Evolutionary conservation across 345 rosid genomes (phyloP).

Genomic region (Zanthoxylum bungeanum): DNA sequence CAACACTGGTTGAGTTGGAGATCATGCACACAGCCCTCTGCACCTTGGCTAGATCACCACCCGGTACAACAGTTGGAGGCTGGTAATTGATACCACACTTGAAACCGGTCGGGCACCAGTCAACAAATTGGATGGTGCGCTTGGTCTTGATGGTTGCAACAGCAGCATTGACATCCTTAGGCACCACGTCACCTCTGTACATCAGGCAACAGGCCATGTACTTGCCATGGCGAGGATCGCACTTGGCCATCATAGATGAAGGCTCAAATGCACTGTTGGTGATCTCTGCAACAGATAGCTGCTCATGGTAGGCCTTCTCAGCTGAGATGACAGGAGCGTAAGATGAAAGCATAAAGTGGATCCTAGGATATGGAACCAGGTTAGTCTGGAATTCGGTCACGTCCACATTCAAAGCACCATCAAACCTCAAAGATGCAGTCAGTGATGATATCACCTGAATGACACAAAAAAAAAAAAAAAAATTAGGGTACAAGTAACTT

Average conservation of each 20-base stretch:
- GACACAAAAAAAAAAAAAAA: background rate
- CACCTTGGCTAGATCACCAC: conserved; percentile 48
- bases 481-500: background rate
- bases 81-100: conserved; percentile 49
- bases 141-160: conserved; percentile 48
- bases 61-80: conserved; percentile 52
- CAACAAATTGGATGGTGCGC: conserved; percentile 43
- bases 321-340: conserved; percentile 51
- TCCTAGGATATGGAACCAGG: conserved; percentile 49
- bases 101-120: conserved; percentile 52
- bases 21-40: conserved; percentile 54
- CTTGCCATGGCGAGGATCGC: conserved; percentile 52
- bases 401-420: conserved; percentile 51
- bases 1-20: conserved; percentile 46
- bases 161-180: conserved; percentile 45
- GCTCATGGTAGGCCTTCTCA: conserved; percentile 43
- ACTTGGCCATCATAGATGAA: conserved; percentile 59
- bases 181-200: conserved; percentile 47
- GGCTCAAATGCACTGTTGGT: conserved; percentile 59
- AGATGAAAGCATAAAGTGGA: conserved; percentile 54
- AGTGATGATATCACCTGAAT: conserved; percentile 44
- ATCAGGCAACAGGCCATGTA: conserved; percentile 55
- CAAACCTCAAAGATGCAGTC: conserved; percentile 46
- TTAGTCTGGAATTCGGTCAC: conserved; percentile 54
- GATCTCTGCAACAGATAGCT: conserved; percentile 53